Conservation (phyloP, 1,284 basidiomycete species). For the Malassezia brasiliensis region DNA sequence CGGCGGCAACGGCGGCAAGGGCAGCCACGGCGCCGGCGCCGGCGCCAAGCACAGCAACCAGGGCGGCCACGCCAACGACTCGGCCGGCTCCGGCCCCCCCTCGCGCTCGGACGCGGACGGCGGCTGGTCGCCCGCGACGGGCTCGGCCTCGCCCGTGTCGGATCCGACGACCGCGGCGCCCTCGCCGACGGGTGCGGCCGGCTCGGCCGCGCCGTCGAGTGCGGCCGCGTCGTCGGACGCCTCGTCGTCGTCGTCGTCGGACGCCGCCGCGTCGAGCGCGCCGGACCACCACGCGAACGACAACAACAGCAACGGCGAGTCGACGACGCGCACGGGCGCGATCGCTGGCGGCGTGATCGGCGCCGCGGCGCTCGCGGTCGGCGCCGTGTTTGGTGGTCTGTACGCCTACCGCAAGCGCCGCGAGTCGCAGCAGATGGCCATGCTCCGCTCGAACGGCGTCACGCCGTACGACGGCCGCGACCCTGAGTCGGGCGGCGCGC, state of each 20-base stretch:
- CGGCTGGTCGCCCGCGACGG: not conserved
- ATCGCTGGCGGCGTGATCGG: slow-evolving; percentile 40
- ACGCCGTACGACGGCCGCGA: slow-evolving; percentile 15
- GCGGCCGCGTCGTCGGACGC: not conserved
- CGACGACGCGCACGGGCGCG: slow-evolving; percentile 19
- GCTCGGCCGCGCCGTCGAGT: not conserved
- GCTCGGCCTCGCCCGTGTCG: not conserved
- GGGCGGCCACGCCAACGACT: not conserved
- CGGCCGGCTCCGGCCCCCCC: not conserved
- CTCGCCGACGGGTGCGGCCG: not conserved
- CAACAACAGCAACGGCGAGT: slow-evolving; percentile 1
- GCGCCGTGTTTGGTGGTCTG: slow-evolving; percentile 34
- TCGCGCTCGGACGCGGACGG: not conserved
- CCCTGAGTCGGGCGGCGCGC: not conserved
- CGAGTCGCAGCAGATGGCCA: slow-evolving; percentile 21
- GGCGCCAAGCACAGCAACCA: not conserved
- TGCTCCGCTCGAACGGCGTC: slow-evolving; percentile 14
- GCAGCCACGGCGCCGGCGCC: no score
- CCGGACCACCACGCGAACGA: not conserved
- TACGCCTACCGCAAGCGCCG: slow-evolving; percentile 40
- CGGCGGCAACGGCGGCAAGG: no score
- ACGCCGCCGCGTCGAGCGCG: not conserved
- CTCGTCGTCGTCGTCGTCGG: not conserved
- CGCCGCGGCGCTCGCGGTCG: slow-evolving; percentile 30
- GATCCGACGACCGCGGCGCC: not conserved